These are phyloP conservation scores for Candida sojae DNA, from an alignment of 1,139 yeast genomes.

Conservation along the genomic window DNA sequence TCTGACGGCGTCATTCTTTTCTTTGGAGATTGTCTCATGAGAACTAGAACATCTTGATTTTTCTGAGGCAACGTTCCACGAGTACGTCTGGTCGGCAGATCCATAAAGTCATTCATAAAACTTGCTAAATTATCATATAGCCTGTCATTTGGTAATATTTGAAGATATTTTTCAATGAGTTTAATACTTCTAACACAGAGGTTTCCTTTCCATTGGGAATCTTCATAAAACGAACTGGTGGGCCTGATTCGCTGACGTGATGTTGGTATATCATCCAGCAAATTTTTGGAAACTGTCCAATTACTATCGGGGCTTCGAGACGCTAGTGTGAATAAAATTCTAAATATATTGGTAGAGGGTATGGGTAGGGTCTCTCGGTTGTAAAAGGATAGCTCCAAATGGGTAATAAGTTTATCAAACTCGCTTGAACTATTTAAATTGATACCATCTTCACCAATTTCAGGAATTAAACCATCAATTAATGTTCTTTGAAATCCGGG, in stretches of 20 bases:
- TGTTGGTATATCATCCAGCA: slow-evolving; percentile 17
- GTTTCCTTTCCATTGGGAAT: slow-evolving; percentile 21
- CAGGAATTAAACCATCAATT: slow-evolving; percentile 27
- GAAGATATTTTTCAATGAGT: slow-evolving; percentile 18
- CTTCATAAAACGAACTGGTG: slow-evolving; percentile 21
- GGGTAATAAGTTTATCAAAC: slow-evolving; percentile 31
- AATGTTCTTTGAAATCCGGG: slow-evolving; percentile 19
- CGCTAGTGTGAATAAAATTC: slow-evolving; percentile 34
- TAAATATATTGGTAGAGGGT: slow-evolving; percentile 28
- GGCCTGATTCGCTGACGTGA: slow-evolving; percentile 21
- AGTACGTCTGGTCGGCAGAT: background rate
- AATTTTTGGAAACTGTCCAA: slow-evolving; percentile 23
- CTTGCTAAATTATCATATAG: slow-evolving; percentile 6
- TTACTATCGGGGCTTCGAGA: slow-evolving; percentile 28
- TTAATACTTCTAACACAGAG: slow-evolving; percentile 22
- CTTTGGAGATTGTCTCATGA: slow-evolving; percentile 11
- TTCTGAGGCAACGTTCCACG: background rate
- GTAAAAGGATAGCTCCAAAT: slow-evolving; percentile 23
- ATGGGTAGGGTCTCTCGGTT: slow-evolving; percentile 11
- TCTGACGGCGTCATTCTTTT: background rate
- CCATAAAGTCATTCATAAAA: slow-evolving; percentile 10
- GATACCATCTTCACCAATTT: slow-evolving; percentile 16
- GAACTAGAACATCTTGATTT: slow-evolving; percentile 5
- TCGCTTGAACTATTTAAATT: slow-evolving; percentile 24
- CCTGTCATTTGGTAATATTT: background rate